These are phyloP conservation scores for Cordyceps cicadae DNA, from an alignment of 2,329 filamentous ascomycete species.

Conservation along the genomic window DNA sequence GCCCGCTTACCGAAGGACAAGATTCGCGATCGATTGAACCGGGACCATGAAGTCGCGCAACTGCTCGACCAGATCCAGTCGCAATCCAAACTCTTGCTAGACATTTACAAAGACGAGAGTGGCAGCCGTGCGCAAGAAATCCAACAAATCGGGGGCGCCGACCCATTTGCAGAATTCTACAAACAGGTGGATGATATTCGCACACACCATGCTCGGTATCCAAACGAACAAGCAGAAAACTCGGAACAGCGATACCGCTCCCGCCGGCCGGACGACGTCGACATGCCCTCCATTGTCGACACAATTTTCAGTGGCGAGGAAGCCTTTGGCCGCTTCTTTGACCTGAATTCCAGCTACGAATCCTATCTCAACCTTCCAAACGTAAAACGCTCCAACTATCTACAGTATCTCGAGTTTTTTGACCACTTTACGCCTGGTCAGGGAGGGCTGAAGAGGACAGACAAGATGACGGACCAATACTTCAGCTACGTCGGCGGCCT, in stretches of 20 bases:
- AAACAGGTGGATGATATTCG: slow-evolving; percentile 73
- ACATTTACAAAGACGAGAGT: slow-evolving; percentile 75
- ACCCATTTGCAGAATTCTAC: slow-evolving; percentile 87
- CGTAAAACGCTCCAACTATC: slow-evolving; percentile 75
- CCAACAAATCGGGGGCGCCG: slow-evolving; percentile 73
- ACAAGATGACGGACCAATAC: slow-evolving; percentile 89
- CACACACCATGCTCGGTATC: slow-evolving; percentile 82
- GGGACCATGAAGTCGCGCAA: slow-evolving; percentile 84
- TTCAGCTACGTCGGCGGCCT: slow-evolving; percentile 80
- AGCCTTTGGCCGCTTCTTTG: slow-evolving; percentile 84
- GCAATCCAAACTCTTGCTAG: slow-evolving; percentile 71
- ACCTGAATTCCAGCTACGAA: slow-evolving; percentile 77
- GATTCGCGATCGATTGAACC: slow-evolving; percentile 81
- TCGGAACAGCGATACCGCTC: slow-evolving; percentile 84
- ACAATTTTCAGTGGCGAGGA: slow-evolving; percentile 95
- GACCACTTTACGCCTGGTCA: slow-evolving; percentile 73
- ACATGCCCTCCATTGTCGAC: slow-evolving; percentile 65
- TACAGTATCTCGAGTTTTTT: slow-evolving; percentile 88
- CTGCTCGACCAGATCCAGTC: slow-evolving; percentile 81
- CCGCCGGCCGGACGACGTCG: slow-evolving; percentile 54
- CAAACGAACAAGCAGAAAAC: slow-evolving; percentile 91
- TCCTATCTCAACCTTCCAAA: slow-evolving; percentile 82
- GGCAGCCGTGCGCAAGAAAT: slow-evolving; percentile 69
- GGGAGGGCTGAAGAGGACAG: slow-evolving; percentile 64
- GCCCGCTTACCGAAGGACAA: slow-evolving; percentile 29